Conservation (phyloP, 2,329 filamentous ascomycete genomes). For the Chrysosporium keratinophilum region DNA sequence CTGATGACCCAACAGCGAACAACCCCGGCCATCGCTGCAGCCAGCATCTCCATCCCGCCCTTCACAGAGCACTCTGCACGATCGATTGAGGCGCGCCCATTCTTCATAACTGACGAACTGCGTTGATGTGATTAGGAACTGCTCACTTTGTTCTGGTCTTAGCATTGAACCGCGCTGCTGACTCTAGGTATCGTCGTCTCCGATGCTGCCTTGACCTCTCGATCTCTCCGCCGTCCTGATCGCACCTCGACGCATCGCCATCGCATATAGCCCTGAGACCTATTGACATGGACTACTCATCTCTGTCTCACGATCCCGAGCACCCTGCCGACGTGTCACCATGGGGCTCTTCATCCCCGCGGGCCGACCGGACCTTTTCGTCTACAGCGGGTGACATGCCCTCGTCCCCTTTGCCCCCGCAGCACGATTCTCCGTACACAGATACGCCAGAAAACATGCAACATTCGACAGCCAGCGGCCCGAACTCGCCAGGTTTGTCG, state of each 20-base stretch:
- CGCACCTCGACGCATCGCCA: background rate
- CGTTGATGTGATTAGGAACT: background rate
- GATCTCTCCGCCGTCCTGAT: background rate
- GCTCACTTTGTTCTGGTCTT: background rate
- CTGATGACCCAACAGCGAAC: background rate
- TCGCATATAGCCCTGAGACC: background rate
- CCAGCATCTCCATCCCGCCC: background rate
- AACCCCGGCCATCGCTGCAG: too few relatives aligned
- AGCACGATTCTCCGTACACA: constrained; percentile 28
- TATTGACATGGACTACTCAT: constrained; percentile 54
- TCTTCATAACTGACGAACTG: background rate
- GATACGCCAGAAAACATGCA: constrained; percentile 15
- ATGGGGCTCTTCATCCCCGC: constrained; percentile 52
- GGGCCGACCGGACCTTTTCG: constrained; percentile 38
- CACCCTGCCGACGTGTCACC: constrained; percentile 50
- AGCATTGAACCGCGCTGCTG: background rate
- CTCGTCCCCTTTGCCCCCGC: constrained; percentile 33
- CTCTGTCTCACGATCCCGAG: constrained; percentile 47
- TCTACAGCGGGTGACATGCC: constrained; percentile 31
- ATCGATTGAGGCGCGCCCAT: background rate
- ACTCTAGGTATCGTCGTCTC: background rate
- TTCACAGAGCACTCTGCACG: background rate
- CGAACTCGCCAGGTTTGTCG: constrained; percentile 38
- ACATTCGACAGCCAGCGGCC: constrained; percentile 11
- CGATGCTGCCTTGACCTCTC: background rate